These are phyloP conservation scores for Zangia roseola DNA, from an alignment of 768 basidiomycete species.

Conservation along the genomic window DNA sequence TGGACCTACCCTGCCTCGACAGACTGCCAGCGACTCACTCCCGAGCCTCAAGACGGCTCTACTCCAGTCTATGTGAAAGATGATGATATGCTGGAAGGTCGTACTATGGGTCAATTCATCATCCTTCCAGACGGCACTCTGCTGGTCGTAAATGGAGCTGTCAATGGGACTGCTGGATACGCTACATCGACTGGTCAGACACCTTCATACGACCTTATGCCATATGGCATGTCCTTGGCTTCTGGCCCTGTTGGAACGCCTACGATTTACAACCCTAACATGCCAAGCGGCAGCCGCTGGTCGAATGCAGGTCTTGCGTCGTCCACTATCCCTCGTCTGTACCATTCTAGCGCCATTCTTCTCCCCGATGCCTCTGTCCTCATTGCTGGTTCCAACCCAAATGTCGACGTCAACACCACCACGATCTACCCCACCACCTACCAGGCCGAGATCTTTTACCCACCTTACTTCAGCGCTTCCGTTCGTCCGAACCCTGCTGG, in stretches of 20 bases:
- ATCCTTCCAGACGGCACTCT: conserved; percentile 75
- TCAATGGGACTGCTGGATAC: conserved; percentile 90
- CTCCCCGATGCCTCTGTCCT: conserved; percentile 85
- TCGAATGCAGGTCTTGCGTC: conserved; percentile 62
- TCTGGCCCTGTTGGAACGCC: conserved; percentile 76
- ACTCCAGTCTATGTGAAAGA: conserved; percentile 62
- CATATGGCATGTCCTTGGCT: conserved; percentile 71
- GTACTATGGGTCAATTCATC: conserved; percentile 95
- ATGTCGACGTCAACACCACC: conserved; percentile 73
- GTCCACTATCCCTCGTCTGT: conserved; percentile 76
- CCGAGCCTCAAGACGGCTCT: conserved; percentile 75
- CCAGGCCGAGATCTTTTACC: conserved; percentile 86
- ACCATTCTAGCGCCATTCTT: conserved; percentile 89
- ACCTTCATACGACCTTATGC: conserved; percentile 50
- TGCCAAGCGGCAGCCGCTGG: conserved; percentile 72
- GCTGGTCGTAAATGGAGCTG: conserved; percentile 77
- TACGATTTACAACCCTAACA: conserved; percentile 79
- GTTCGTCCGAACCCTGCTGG: conserved; percentile 69
- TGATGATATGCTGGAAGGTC: conserved; percentile 69
- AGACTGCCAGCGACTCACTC: conserved; percentile 82
- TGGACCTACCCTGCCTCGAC: conserved; percentile 68
- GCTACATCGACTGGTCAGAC: conserved; percentile 53
- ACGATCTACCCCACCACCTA: conserved; percentile 77
- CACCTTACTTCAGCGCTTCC: conserved; percentile 75
- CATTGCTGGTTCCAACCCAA: conserved; percentile 92